Percentiles rank a stretch among this genome's conserved stretches.
phyloP scores from a whole-genome alignment of 1,284 basidiomycete genomes.

The Cryptococcus sp. region DNA sequence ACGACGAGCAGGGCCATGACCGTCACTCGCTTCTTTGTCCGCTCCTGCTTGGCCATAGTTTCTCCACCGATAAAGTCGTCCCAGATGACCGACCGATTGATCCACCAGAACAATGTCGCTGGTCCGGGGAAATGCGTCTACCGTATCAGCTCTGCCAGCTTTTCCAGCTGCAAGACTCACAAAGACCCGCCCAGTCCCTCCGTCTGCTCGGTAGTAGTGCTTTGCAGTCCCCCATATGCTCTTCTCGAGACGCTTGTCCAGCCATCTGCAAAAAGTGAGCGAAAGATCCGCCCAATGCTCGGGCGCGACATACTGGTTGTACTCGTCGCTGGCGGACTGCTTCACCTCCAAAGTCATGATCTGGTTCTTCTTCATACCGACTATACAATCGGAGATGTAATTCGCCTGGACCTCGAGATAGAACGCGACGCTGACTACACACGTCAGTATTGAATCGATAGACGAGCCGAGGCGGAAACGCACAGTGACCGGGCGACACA shows the following conservation, averaged over 20 bases:
- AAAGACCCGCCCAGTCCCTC: constrained; percentile 12
- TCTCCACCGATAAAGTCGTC: constrained; percentile 15
- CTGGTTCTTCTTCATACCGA: constrained; percentile 5
- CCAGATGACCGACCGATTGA: constrained; percentile 13
- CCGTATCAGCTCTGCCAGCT: background rate
- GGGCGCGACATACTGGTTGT: constrained; percentile 14
- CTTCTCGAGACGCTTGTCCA: constrained; percentile 14
- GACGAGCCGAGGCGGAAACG: background rate
- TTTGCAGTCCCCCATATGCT: constrained; percentile 11
- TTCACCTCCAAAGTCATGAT: constrained; percentile 18
- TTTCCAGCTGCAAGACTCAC: constrained; percentile 2
- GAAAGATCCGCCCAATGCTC: background rate
- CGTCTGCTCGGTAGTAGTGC: constrained; percentile 12
- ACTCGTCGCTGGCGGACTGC: constrained; percentile 15
- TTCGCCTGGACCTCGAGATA: constrained; percentile 20
- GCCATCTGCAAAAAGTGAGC: constrained; percentile 8
- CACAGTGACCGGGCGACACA: constrained; percentile 20
- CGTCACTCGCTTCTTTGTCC: background rate
- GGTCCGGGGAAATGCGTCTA: constrained; percentile 7
- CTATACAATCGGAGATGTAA: constrained; percentile 20
- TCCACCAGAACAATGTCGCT: constrained; percentile 13
- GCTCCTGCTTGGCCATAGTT: background rate
- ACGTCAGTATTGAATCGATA: background rate
- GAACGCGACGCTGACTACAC: constrained; percentile 1
- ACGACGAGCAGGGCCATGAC: background rate